phyloP scores from a whole-genome alignment of 257 asterid genomes.

The Eustoma russellianum region DNA sequence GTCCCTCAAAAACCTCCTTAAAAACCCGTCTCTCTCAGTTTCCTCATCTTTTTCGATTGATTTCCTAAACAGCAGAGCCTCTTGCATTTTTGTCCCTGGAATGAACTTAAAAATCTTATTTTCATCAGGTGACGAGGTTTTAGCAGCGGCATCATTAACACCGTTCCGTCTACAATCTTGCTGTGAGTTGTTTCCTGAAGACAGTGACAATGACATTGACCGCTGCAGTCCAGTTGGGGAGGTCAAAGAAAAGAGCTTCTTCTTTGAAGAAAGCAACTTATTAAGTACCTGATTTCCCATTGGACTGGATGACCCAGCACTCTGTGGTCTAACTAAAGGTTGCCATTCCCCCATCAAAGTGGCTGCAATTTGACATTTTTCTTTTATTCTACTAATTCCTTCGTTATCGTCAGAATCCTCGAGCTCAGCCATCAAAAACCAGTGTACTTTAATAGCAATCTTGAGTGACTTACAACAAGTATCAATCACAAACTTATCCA shows the following conservation, averaged over 20 bases:
- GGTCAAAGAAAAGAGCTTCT: no score
- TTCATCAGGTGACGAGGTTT: slow-evolving; percentile 52
- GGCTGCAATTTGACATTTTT: slow-evolving; percentile 90
- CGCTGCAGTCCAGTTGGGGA: no score
- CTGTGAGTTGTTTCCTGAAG: no score
- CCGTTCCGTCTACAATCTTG: slow-evolving; percentile 44
- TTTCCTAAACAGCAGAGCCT: slow-evolving; percentile 68
- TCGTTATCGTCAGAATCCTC: slow-evolving; percentile 88
- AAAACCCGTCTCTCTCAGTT: slow-evolving; percentile 64
- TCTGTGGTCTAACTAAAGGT: slow-evolving; percentile 59
- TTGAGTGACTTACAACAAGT: slow-evolving; percentile 65
- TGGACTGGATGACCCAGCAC: slow-evolving; percentile 27
- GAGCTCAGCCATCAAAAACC: slow-evolving; percentile 93
- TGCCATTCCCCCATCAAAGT: slow-evolving; percentile 94
- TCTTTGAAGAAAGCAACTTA: no score
- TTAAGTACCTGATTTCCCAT: slow-evolving; percentile 59
- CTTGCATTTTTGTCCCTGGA: slow-evolving; percentile 69
- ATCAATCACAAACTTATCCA: slow-evolving; percentile 84
- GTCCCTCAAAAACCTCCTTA: slow-evolving; percentile 71
- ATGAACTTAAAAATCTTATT: slow-evolving; percentile 68
- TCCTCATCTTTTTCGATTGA: slow-evolving; percentile 70
- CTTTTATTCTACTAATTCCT: slow-evolving; percentile 87
- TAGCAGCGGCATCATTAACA: slow-evolving; percentile 9
- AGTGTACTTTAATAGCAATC: slow-evolving; percentile 78
- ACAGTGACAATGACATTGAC: no score